Percentiles rank a stretch among this genome's conserved stretches.
phyloP scores from a whole-genome alignment of 2,329 filamentous ascomycete species.

The Cryphonectria parasitica region DNA sequence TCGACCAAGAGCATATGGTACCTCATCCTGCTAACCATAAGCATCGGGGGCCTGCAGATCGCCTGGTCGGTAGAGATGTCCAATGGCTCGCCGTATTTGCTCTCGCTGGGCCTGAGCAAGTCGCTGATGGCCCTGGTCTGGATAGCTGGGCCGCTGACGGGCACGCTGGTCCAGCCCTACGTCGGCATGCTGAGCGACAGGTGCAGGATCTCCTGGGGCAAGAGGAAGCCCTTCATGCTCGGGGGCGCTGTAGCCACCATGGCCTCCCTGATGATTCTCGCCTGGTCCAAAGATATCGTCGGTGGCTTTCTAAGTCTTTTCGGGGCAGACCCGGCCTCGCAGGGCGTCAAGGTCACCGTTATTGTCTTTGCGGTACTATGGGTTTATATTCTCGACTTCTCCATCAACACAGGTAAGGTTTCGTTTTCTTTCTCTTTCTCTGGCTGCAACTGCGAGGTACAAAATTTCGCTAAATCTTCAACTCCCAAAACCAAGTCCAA shows the following conservation, averaged over 20 bases:
- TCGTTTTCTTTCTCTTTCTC: neutral
- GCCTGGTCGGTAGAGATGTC: conserved; percentile 96
- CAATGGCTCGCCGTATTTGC: conserved; percentile 83
- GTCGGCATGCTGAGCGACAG: conserved; percentile 82
- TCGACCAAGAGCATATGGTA: conserved; percentile 83
- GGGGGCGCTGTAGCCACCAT: conserved; percentile 70
- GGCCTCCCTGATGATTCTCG: conserved; percentile 68
- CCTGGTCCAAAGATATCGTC: conserved; percentile 76
- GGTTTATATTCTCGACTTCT: conserved; percentile 90
- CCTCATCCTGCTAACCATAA: conserved; percentile 81
- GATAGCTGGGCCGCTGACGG: conserved; percentile 81
- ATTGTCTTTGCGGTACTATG: conserved; percentile 82
- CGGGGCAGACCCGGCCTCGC: conserved; percentile 68
- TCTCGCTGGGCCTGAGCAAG: conserved; percentile 82
- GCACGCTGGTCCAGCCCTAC: conserved; percentile 80
- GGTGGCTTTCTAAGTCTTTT: conserved; percentile 70
- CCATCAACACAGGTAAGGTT: conserved; percentile 82
- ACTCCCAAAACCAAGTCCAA: conserved; percentile 66
- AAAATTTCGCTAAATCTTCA: neutral
- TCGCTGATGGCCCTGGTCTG: conserved; percentile 81
- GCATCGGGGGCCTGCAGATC: conserved; percentile 87
- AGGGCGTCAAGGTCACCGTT: conserved; percentile 65
- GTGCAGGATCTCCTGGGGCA: conserved; percentile 74
- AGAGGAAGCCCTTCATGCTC: conserved; percentile 81
- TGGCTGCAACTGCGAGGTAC: neutral